These are phyloP conservation scores for Aspergillus japonicus DNA, from an alignment of 2,329 filamentous ascomycete genomes.

Conservation along the genomic window DNA sequence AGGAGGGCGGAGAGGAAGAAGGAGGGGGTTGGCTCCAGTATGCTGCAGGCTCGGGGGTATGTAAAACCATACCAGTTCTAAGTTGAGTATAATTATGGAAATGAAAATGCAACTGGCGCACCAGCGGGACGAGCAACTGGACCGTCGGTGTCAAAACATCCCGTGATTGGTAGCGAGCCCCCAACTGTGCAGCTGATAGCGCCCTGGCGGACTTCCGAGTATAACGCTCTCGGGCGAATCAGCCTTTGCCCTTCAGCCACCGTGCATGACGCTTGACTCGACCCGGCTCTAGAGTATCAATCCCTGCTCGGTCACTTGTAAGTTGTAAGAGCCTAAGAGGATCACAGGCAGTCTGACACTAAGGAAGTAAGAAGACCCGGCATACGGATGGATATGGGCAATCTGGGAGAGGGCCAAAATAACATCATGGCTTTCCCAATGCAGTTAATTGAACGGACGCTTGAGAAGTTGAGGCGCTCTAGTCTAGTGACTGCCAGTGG, in stretches of 20 bases:
- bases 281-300: conserved; percentile 17
- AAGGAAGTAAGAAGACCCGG: conserved; percentile 10
- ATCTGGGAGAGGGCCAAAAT: conserved; percentile 9
- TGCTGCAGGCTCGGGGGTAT: conserved; percentile 14
- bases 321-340: background rate
- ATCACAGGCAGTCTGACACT: background rate
- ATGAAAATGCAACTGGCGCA: conserved; percentile 1
- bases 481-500: conserved; percentile 3
- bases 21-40: conserved; percentile 10
- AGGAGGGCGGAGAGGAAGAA: background rate
- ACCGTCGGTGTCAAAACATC: conserved; percentile 7
- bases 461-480: background rate
- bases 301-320: background rate
- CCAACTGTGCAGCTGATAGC: conserved; percentile 27
- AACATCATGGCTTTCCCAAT: conserved; percentile 3
- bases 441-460: conserved; percentile 1
- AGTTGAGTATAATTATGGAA: no score
- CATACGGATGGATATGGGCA: background rate
- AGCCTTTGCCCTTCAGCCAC: conserved; percentile 14
- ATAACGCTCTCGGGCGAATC: conserved; percentile 20
- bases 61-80: conserved; percentile 4
- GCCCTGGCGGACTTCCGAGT: conserved; percentile 21
- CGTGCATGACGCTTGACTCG: conserved; percentile 23
- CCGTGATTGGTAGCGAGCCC: conserved; percentile 15
- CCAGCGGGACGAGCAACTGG: conserved; percentile 10